Base-by-base conservation (phyloP, 2,329 filamentous ascomycete species). In the Phyllosticta paracitricarpa region DNA sequence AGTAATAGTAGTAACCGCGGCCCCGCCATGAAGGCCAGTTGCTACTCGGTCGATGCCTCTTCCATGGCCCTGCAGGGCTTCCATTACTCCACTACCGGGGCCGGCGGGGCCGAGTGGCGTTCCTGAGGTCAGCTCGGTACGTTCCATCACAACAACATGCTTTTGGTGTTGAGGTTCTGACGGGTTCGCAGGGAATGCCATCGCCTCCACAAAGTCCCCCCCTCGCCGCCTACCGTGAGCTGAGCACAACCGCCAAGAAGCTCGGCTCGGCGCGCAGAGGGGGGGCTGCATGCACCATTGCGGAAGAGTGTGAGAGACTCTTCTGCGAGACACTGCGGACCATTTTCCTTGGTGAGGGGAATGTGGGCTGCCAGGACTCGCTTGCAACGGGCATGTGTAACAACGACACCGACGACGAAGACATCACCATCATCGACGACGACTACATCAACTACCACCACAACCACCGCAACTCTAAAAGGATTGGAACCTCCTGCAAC, bases 251-350 rank as follows among this genome's bases (percentile, higher is more conserved):
- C 61, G 69, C 67, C 57, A 68, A 66, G 51, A 67, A 65, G 64
- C 67, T 63, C 67, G 68, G 69, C 67, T 66, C 67, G 72, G 77
- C 76, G 75, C 73, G 76, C 70, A 79, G 76, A 88, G 89, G 89
- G 89, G 91, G 91, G 91, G 91, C 91, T 87, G 86, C 90, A 89
- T 86, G 89, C 79, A 87, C 87, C 81, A 96, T 96, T 84, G 91
- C 89, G 89, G 91, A 89, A 91, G 91, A 96, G 90, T 96, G 92
- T 96, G 92, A 96, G 91, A 97, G 92, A 84, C 93, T 96, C 88
- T 96, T 96, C 85, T 96, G 92, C 81, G 91, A 93, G 88, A 88
- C 87, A 84, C 89, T 96, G 86, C 89, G 85, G 80, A 81, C 87
- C 81, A 88, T 89, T 82, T 96, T 97, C 86, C 89, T 88, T 83